Evolutionary conservation across 352 stramenopile species (phyloP), one percentile per base, ranked within the genome.

Genomic region (Elongisporangium undulatum): DNA sequence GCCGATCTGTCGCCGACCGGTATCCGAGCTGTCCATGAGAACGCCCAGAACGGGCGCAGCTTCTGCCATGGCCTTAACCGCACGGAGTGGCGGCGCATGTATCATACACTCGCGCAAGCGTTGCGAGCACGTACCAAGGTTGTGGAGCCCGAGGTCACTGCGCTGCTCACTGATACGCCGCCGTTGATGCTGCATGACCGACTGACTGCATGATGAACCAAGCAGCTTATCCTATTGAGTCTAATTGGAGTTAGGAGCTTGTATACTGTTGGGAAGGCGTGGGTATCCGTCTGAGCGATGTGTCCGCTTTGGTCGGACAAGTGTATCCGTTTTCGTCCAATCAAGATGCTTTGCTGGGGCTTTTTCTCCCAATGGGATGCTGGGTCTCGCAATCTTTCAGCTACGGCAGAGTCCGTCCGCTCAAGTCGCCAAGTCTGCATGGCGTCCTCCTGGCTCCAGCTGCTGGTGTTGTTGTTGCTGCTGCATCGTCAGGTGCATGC

Each of bases 11-110:
- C 70, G 38, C 22, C 66, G 2, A 12, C 51, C 2, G 68, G 51
- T 10, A 64, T 82, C 17, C 60, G 48, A 10, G 26, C 56, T 4
- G 68, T 82, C 22, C 71, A 82, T 58, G 15, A 9, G 3, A 77
- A 78, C 51, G 10, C 65, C 1, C 10, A 22, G 0, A 9, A 15
- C 12, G 41, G 63, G 3, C 56, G 59, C 12, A 19, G 10, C 3
- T n/a, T 69, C 13, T 82, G 74, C 23, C 4, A 60, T 29, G 60
- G 61, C 8, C 67, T 75, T 17, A 52, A 61, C 5, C 59, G 51
- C 17, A 20, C 34, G 19, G 51, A 58, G 50, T 80, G 71, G 71
- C 52, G 13, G 29, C 29, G 29, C 13, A 41, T 41, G 29, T 4
- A 41, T 15, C 45, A 38, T 19, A 49, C 17, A 1, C 21, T 56